Evolutionary conservation across 768 basidiomycete genomes (phyloP), one percentile per base, ranked within the genome.

Genomic region (Leccinum arenicola): DNA sequence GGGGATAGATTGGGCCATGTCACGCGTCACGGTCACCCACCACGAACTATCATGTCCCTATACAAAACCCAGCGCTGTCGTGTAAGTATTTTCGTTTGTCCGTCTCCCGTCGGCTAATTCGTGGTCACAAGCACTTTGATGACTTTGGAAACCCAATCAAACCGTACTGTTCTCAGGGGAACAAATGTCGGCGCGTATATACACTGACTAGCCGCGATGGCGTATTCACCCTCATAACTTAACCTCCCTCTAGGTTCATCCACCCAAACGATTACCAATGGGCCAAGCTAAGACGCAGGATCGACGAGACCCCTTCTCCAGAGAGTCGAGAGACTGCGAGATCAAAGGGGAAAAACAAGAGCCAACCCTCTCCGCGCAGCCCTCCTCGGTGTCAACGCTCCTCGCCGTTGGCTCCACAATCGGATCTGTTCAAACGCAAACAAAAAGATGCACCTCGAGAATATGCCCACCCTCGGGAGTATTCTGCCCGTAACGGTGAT

Each of bases 211-310:
- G 52, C 52, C 52, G 38, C 38, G 56, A 63, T 53, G 25, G 61
- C 49, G 6, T 54, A 33, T 62, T 11, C 53, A 35, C 48, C 38
- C 51, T 31, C 21, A 36, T 50, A 15, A 55, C 58, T 58, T 55
- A 61, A 54, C 57, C 45, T 23, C 31, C 54, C 14, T 61, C 55
- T 59, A 76, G 83, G 29, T 84, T 81, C 61, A 75, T 83, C 38
- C 82, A 84, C 60, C 82, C 82, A 31, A 71, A 65, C 50, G 83
- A 84, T 65, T 59, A 73, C 33, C 75, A 79, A 50, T 83, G 82
- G 77, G 40, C 55, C 23, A 67, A 62, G 50, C 58, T 63, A 21
- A 72, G 52, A 25, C 70, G 60, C 25, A 64, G 64, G 36, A 59
- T 45, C n/a, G 55, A 62, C 6, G 56, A 53, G 14, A 52, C 60